phyloP scores from a whole-genome alignment of 2,329 filamentous ascomycete genomes.

The Fusarium sp. region DNA sequence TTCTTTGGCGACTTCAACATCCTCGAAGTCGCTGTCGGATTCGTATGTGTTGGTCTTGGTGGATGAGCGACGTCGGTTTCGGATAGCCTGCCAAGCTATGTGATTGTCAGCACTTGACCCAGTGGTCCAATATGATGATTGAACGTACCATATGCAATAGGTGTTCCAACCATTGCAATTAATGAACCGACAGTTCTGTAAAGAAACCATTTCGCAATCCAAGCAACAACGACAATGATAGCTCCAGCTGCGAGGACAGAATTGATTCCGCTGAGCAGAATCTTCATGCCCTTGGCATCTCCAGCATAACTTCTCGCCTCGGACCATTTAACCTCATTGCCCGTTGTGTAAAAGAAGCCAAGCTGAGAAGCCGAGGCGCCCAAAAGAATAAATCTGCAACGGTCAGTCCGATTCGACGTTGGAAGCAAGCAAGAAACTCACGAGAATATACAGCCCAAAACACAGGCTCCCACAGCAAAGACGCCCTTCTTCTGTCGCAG shows the following conservation, averaged over 20 bases:
- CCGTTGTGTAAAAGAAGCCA: constrained; percentile 52
- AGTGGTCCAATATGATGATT: neutral
- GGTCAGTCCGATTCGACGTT: neutral
- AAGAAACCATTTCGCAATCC: constrained; percentile 45
- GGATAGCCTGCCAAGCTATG: constrained; percentile 35
- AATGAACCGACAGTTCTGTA: constrained; percentile 43
- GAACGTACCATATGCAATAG: constrained; percentile 41
- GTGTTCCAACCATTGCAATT: constrained; percentile 37
- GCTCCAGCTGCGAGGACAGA: constrained; percentile 44
- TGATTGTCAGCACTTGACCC: constrained; percentile 5
- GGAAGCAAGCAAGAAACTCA: constrained; percentile 21
- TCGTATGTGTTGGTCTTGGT: constrained; percentile 25
- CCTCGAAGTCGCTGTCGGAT: constrained; percentile 38
- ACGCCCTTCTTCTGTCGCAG: constrained; percentile 47
- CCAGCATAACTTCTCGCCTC: constrained; percentile 50
- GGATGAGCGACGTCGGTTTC: constrained; percentile 19
- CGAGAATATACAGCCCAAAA: constrained; percentile 46
- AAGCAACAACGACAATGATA: constrained; percentile 43
- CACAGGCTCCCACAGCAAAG: constrained; percentile 42
- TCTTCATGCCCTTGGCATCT: constrained; percentile 51
- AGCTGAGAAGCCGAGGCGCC: constrained; percentile 51
- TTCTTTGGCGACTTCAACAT: constrained; percentile 35
- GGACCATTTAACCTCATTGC: constrained; percentile 51
- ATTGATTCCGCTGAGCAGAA: constrained; percentile 50
- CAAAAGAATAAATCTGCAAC: constrained; percentile 46